Evolutionary conservation across 495 filamentous ascomycete species (phyloP), one percentile per base, ranked within the genome.

Genomic region (Aspergillus bridgeri): DNA sequence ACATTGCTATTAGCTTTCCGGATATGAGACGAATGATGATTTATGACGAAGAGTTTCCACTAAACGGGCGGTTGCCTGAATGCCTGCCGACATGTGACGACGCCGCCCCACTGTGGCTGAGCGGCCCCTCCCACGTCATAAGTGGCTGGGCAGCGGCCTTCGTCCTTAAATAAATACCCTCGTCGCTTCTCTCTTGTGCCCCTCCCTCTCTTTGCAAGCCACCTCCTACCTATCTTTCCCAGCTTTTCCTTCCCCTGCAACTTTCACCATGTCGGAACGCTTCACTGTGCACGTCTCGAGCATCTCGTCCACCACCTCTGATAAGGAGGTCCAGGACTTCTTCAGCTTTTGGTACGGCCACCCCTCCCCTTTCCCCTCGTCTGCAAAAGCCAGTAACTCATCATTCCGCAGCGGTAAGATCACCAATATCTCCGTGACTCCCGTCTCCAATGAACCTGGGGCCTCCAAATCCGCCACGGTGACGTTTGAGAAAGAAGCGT

Each of bases 311-410:
- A 66, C 84, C 60, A 96, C 92, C 48, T 81, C 83, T 59, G 90
- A 98, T 72, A 89, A 92, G 76, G 91, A 98, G 73, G 83, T 98
- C 59, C 86, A 84, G 63, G 92, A 95, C 64, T 98, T 98, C 85
- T 98, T 98, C 81, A 94, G 89, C 76, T 98, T 98, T 85, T 98
- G 94, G 91, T 94, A 81, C 69, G 83, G 62, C 48, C 9, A 48
- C 56, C 46, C 53, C 48, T 17, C n/a, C n/a, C n/a, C n/a, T n/a
- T n/a, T n/a, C n/a, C n/a, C n/a, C n/a, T 46, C 13, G 51, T 19
- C 24, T 22, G 20, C 24, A 17, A 17, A 47, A 58, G 11, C n/a
- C 45, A 42, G 15, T 67, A 65, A 75, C 59, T 53, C 18, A 56
- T n/a, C 24, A 2, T 42, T n/a, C 20, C 55, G 55, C 68, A 96